These are phyloP conservation scores for Cladosporium sp. DNA, from an alignment of 2,329 filamentous ascomycete genomes.

Conservation along the genomic window DNA sequence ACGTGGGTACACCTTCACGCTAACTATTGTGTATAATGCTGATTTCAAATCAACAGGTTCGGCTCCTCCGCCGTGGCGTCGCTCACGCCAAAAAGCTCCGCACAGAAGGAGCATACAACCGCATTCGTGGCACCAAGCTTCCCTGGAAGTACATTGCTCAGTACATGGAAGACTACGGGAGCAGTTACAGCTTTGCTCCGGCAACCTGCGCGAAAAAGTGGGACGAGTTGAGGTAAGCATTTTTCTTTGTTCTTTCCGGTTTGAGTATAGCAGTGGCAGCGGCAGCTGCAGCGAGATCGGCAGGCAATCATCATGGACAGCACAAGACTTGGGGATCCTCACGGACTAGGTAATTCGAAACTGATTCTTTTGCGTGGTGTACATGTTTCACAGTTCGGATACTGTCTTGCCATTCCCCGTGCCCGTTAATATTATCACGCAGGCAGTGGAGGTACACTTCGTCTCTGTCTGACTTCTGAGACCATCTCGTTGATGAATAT, in stretches of 20 bases:
- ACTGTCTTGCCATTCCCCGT: not conserved
- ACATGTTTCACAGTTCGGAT: not conserved
- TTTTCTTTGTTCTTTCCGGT: not conserved
- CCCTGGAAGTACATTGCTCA: slow-evolving; percentile 61
- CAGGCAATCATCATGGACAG: not conserved
- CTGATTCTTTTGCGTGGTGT: too few species aligned
- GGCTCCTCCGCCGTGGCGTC: slow-evolving; percentile 30
- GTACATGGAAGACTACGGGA: slow-evolving; percentile 53
- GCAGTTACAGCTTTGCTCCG: slow-evolving; percentile 61
- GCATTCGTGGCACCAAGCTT: slow-evolving; percentile 41
- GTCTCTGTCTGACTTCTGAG: not conserved
- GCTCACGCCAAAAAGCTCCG: slow-evolving; percentile 18
- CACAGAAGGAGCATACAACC: slow-evolving; percentile 13
- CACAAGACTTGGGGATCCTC: slow-evolving; percentile 1
- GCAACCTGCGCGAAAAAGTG: slow-evolving; percentile 65
- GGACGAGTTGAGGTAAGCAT: slow-evolving; percentile 43
- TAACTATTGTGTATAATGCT: not conserved
- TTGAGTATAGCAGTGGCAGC: not conserved
- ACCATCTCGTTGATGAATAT: not conserved
- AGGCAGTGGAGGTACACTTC: not conserved
- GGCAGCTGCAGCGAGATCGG: not conserved
- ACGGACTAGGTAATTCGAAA: not conserved
- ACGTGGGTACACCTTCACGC: slow-evolving; percentile 52
- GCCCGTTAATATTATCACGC: not conserved
- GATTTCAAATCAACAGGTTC: slow-evolving; percentile 27